These are phyloP conservation scores for Umbelopsis isabellina DNA, from an alignment of 192 early-diverging fungal genomes.

Conservation along the genomic window DNA sequence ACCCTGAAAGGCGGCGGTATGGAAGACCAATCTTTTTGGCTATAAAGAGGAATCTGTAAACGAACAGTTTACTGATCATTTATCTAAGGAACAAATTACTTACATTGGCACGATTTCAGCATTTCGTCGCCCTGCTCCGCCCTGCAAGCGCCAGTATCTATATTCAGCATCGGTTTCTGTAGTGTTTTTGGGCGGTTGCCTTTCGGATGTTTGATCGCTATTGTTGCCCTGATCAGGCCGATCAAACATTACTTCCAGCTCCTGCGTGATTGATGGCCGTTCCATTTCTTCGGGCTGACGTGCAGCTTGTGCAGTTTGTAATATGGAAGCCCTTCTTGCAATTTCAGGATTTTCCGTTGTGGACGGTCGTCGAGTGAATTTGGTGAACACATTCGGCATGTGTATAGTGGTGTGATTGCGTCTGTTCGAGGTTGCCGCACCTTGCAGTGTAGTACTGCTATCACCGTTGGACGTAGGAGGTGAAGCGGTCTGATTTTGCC, in stretches of 20 bases:
- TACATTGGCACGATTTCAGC: conserved; percentile 1
- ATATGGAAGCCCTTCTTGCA: neutral
- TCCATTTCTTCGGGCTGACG: neutral
- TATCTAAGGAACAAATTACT: no score
- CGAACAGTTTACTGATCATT: neutral
- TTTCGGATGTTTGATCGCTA: neutral
- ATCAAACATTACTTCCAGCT: conserved; percentile 13
- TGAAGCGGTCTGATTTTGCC: neutral
- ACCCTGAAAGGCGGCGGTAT: neutral
- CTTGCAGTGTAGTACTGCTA: neutral
- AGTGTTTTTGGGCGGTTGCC: neutral
- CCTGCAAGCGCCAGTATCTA: conserved; percentile 8
- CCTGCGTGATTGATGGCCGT: neutral
- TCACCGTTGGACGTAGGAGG: neutral
- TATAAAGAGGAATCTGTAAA: neutral
- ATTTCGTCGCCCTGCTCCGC: conserved; percentile 8
- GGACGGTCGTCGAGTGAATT: neutral
- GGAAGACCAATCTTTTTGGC: conserved; percentile 5
- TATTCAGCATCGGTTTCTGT: neutral
- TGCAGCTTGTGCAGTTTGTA: neutral
- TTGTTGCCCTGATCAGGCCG: neutral
- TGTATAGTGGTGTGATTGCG: neutral
- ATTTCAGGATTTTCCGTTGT: neutral
- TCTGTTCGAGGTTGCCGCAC: neutral
- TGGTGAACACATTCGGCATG: neutral